Evolutionary conservation across 2,329 filamentous ascomycete species (phyloP).

Genomic region (Penicillium sp.): DNA sequence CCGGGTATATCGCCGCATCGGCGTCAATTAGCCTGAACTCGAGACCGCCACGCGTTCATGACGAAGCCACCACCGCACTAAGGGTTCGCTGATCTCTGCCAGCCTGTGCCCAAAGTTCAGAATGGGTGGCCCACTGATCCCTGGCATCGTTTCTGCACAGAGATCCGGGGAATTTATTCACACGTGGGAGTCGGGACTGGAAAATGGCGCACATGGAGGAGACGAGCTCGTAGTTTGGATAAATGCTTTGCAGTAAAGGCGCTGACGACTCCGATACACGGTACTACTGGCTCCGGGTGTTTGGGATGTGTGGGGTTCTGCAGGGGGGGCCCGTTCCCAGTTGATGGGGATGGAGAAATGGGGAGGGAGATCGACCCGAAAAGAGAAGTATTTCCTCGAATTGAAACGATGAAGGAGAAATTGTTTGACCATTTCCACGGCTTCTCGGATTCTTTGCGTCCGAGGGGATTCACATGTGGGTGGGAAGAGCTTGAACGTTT

Average conservation of each 20-base stretch:
- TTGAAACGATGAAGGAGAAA: neutral
- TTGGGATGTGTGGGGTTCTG: neutral
- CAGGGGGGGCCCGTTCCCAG: neutral
- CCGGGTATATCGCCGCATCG: neutral
- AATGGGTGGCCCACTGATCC: neutral
- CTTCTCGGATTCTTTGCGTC: neutral
- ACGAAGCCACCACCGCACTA: neutral
- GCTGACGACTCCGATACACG: too few relatives aligned
- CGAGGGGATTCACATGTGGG: neutral
- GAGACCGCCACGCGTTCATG: neutral
- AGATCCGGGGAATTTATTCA: neutral
- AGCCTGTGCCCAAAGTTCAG: too few relatives aligned
- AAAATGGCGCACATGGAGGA: neutral
- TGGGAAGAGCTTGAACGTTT: neutral
- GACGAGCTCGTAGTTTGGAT: neutral
- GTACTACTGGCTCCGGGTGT: neutral
- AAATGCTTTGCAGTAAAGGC: neutral
- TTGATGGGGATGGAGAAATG: neutral
- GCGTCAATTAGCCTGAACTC: neutral
- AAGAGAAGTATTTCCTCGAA: constrained; percentile 16
- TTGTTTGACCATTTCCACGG: constrained; percentile 6
- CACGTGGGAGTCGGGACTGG: too few relatives aligned
- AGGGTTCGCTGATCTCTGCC: neutral
- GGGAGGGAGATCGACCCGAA: neutral
- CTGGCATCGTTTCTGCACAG: neutral